Evolutionary conservation across 768 basidiomycete genomes (phyloP), one percentile per base, ranked within the genome.

Genomic region (Mrakia blollopis): DNA sequence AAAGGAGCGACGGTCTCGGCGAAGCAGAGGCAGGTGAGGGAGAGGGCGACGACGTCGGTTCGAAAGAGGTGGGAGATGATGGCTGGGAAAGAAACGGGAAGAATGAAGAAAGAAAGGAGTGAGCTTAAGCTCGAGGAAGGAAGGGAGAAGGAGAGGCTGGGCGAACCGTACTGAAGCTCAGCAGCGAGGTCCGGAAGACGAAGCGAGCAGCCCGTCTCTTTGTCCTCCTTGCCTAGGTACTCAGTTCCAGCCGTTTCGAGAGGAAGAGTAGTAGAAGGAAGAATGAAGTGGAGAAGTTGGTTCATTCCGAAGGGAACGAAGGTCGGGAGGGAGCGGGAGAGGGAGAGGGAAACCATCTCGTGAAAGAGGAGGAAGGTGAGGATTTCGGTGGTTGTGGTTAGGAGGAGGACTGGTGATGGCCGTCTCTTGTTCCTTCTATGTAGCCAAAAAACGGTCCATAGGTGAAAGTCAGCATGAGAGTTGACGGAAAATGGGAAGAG

Each of bases 61-160:
- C 62, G 62, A 32, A 32, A 63, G 62, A 63, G 62, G 62, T 63
- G 62, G 62, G 62, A 63, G 35, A 63, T 32, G 32, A 63, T 35
- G 35, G 62, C 62, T 63, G 10, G 3, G 10, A 37, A 21, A n/a
- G n/a, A n/a, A n/a, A n/a, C n/a, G n/a, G 30, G 18, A 30, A 3
- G 62, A 14, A 30, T 3, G 10, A 18, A 32, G 21, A 21, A 16
- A 9, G 9, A 61, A 21, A 61, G n/a, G 21, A 63, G 21, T 63
- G 25, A 37, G 35, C 30, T 35, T 32, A 63, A 37, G 62, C 18
- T 50, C 6, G 18, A 32, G 18, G 62, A 35, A 14, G 30, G 11
- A 21, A 37, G 7, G 30, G 35, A 21, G 7, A 28, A 13, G n/a
- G n/a, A 30, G 62, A 63, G 1, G 30, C 4, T 32, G 35, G 62